Base-by-base conservation (phyloP, 352 stramenopile species). In the Globisporangium radiosum region DNA sequence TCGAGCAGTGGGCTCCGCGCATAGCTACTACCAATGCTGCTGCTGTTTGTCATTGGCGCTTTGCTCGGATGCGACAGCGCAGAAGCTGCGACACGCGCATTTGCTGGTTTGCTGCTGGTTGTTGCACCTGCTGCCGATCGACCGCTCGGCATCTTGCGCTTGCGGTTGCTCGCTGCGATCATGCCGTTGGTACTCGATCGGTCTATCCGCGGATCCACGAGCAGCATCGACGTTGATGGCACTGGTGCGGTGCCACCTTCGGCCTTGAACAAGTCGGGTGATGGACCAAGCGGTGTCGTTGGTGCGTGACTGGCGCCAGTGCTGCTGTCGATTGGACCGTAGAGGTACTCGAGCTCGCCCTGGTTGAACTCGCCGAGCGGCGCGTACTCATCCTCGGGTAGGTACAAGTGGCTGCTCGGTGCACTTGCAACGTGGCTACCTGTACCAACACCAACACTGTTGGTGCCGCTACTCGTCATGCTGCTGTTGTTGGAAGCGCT, bases 271-370 rank as follows among this genome's bases (percentile, higher is more conserved):
- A 76, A 63, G 45, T 61, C 54, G 58, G 56, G 65, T 15, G 51
- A 17, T 11, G 52, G 57, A 0, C 60, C 25, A 33, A 33, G 25
- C 25, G 25, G 25, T 33, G 25, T 33, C 25, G 25, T 33, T 33
- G 25, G 25, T 33, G 1, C 25, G 1, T 82, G 40, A 73, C 79
- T 19, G 76, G 69, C 0, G 73, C 40, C 11, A 44, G 7, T 81
- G 33, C 70, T 66, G 7, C 69, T 65, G 39, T 86, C 78, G 55
- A 90, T 85, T 7, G 79, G 58, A 8, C 74, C 78, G 57, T 79
- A 87, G 36, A 92, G 60, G 63, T 89, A 90, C 53, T 92, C 80
- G 55, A 92, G 65, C 52, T 92, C 82, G 33, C 68, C 68, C 47
- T 90, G 80, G 65, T 87, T 88, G 60, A 92, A 74, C 54, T 90